These are phyloP conservation scores for Solanum clarkiae DNA, from an alignment of 257 asterid species.

Conservation along the genomic window DNA sequence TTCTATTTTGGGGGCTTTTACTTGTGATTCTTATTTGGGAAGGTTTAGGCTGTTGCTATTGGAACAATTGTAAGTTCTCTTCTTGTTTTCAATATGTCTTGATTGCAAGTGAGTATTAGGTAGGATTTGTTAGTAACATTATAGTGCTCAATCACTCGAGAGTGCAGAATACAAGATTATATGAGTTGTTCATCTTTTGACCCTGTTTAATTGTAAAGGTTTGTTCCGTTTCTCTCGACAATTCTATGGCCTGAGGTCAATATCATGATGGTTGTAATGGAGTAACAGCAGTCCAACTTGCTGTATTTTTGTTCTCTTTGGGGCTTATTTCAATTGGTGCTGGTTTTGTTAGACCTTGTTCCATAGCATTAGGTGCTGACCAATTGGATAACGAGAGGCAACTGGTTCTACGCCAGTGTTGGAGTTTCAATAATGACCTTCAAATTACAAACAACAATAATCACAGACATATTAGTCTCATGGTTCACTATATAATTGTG, in stretches of 20 bases:
- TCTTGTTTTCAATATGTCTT: background rate
- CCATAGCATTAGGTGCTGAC: slow-evolving; percentile 6
- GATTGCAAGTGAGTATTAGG: too few relatives aligned
- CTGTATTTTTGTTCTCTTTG: background rate
- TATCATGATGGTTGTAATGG: background rate
- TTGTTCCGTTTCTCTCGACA: background rate
- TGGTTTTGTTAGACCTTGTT: slow-evolving; percentile 12
- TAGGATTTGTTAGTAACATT: too few relatives aligned
- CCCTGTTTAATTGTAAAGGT: background rate
- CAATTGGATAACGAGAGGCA: background rate
- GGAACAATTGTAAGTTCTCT: slow-evolving; percentile 7
- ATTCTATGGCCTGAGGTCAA: slow-evolving; percentile 1
- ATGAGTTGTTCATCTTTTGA: background rate
- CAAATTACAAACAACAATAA: too few relatives aligned
- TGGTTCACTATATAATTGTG: too few relatives aligned
- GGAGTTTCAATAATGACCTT: background rate
- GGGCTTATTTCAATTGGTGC: background rate
- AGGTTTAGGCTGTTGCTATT: slow-evolving; percentile 3
- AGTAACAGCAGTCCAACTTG: background rate
- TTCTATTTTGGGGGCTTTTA: slow-evolving; percentile 8
- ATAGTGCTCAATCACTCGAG: background rate
- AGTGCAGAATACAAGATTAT: background rate
- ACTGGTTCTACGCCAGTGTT: slow-evolving; percentile 3
- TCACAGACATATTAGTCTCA: too few relatives aligned
- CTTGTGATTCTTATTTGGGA: slow-evolving; percentile 10